Evolutionary conservation across 257 asterid species (phyloP).

Genomic region (Solanum infundibuliforme): DNA sequence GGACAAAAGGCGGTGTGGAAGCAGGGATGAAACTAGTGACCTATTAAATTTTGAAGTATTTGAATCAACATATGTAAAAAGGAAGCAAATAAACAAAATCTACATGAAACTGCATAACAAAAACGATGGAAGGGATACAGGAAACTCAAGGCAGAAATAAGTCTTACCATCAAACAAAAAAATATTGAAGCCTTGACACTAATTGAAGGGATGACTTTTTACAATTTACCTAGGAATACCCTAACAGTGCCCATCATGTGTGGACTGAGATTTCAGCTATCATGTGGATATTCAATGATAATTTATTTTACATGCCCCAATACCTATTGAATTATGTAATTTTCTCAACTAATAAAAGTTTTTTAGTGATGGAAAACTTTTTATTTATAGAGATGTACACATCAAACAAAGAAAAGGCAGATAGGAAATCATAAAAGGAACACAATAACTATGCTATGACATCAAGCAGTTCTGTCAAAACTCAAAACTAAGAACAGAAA

Average conservation of each 20-base stretch:
- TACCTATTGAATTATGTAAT: background rate
- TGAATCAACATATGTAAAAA: background rate
- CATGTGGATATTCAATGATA: background rate
- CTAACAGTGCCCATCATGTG: background rate
- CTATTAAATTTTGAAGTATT: background rate
- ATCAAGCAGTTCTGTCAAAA: background rate
- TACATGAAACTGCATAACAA: background rate
- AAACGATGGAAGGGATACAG: background rate
- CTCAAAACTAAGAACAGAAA: background rate
- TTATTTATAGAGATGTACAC: background rate
- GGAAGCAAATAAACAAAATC: background rate
- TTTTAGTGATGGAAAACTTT: background rate
- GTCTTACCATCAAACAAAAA: background rate
- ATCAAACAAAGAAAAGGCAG: background rate
- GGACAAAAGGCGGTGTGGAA: background rate
- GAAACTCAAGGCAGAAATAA: background rate
- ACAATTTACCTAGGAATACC: background rate
- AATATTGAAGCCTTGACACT: background rate
- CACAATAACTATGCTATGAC: background rate
- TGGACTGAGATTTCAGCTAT: background rate
- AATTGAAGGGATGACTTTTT: background rate
- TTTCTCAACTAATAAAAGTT: background rate
- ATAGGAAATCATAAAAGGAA: background rate
- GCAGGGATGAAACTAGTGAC: background rate
- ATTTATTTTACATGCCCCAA: background rate